These are phyloP conservation scores for Albifimbria verrucaria DNA, from an alignment of 2,329 filamentous ascomycete species.

Conservation along the genomic window DNA sequence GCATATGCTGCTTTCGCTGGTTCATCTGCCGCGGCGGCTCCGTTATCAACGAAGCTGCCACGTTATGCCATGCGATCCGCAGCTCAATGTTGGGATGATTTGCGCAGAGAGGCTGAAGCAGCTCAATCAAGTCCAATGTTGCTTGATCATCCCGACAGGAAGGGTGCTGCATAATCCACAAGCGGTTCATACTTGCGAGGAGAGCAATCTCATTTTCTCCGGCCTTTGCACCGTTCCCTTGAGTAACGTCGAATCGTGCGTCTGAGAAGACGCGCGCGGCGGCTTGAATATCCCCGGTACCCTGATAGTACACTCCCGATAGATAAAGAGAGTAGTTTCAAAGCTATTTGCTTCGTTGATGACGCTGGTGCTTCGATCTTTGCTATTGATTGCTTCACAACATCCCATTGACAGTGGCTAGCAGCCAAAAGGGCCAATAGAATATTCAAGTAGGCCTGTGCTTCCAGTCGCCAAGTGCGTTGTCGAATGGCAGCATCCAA, in stretches of 20 bases:
- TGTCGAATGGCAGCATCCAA: slow-evolving; percentile 56
- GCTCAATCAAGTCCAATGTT: slow-evolving; percentile 59
- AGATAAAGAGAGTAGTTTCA: slow-evolving; percentile 65
- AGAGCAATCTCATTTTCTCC: slow-evolving; percentile 62
- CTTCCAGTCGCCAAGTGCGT: slow-evolving; percentile 60
- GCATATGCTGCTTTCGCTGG: slow-evolving; percentile 74
- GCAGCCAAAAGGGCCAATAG: slow-evolving; percentile 68
- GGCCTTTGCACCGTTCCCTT: slow-evolving; percentile 40
- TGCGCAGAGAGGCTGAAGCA: slow-evolving; percentile 64
- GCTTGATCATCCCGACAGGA: slow-evolving; percentile 53
- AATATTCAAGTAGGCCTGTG: slow-evolving; percentile 68
- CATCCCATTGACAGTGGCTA: slow-evolving; percentile 66
- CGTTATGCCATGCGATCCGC: slow-evolving; percentile 71
- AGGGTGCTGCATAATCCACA: slow-evolving; percentile 69
- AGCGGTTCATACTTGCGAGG: slow-evolving; percentile 63
- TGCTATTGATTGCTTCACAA: slow-evolving; percentile 56
- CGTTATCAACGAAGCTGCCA: slow-evolving; percentile 65
- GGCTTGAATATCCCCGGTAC: slow-evolving; percentile 65
- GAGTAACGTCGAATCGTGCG: slow-evolving; percentile 47
- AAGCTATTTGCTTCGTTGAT: slow-evolving; percentile 37
- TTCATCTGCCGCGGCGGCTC: slow-evolving; percentile 65
- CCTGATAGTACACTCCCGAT: slow-evolving; percentile 71
- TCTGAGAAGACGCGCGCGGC: slow-evolving; percentile 67
- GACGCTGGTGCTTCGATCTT: slow-evolving; percentile 45
- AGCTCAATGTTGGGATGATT: slow-evolving; percentile 73